A percentile compares a stretch with the other conserved stretches of the same genome.
These are phyloP conservation scores for Heterobasidion irregulare DNA, from an alignment of 1,284 basidiomycete species.

Conservation along the genomic window DNA sequence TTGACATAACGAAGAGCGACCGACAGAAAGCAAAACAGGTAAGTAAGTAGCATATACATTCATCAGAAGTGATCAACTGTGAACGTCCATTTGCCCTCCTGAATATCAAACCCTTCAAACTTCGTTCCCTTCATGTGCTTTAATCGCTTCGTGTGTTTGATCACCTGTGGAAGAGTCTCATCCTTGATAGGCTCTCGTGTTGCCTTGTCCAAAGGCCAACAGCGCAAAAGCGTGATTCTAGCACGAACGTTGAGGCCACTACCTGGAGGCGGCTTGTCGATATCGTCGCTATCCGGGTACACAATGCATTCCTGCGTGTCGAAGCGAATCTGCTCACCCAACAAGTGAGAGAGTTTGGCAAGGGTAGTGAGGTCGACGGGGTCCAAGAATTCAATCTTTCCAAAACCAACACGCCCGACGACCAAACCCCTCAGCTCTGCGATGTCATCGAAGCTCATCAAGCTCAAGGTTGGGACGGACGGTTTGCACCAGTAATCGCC, in stretches of 20 bases:
- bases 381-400: slow-evolving; percentile 85
- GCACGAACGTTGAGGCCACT: slow-evolving; percentile 88
- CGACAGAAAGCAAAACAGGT: neutral
- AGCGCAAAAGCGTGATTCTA: slow-evolving; percentile 70
- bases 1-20: neutral
- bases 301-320: slow-evolving; percentile 90
- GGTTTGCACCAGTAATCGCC: slow-evolving; percentile 91
- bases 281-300: slow-evolving; percentile 82
- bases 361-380: slow-evolving; percentile 90
- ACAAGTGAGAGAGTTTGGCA: slow-evolving; percentile 70
- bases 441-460: slow-evolving; percentile 66
- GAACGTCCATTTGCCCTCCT: slow-evolving; percentile 89
- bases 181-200: slow-evolving; percentile 90
- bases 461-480: slow-evolving; percentile 61
- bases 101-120: slow-evolving; percentile 78
- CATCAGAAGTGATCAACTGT: slow-evolving; percentile 84
- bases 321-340: slow-evolving; percentile 86
- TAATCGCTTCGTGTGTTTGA: slow-evolving; percentile 79
- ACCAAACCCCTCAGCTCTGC: slow-evolving; percentile 66
- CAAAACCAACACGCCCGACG: slow-evolving; percentile 87
- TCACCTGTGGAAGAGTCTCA: slow-evolving; percentile 58
- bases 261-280: slow-evolving; percentile 76
- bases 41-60: neutral
- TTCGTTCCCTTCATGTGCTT: slow-evolving; percentile 81
- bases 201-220: slow-evolving; percentile 90